Conservation (phyloP, 345 rosid genomes). For the Boechera divaricarpa region DNA sequence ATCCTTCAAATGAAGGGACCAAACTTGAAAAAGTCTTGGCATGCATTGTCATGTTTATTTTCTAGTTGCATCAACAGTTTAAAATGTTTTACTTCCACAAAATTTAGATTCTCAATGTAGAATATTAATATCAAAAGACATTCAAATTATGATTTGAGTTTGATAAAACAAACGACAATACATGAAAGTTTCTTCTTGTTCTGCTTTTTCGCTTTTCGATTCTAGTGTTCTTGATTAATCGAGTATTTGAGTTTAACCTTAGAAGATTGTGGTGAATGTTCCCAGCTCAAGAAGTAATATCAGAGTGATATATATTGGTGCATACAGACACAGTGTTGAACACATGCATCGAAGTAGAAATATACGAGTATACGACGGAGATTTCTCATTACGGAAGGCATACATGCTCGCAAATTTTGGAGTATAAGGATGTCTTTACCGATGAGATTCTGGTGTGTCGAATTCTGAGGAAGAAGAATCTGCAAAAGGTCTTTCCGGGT, state of each 20-base stretch:
- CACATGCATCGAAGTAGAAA: neutral
- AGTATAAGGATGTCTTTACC: neutral
- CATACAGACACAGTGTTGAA: neutral
- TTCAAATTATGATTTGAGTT: neutral
- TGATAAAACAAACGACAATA: neutral
- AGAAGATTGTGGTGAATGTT: neutral
- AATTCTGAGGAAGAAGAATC: too few species aligned
- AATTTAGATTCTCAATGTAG: too few species aligned
- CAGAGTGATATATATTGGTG: neutral
- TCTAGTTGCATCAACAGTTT: neutral
- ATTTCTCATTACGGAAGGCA: neutral
- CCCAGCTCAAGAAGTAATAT: neutral
- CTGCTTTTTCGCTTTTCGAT: neutral
- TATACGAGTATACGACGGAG: too few species aligned
- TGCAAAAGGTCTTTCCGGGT: too few species aligned
- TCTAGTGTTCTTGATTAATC: neutral
- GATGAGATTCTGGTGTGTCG: neutral
- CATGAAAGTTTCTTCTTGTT: neutral
- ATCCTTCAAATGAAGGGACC: neutral
- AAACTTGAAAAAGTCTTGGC: neutral
- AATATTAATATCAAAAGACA: neutral
- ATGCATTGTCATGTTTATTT: neutral
- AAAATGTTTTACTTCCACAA: too few species aligned
- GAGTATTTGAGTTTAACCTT: neutral
- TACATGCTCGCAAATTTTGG: neutral